Conservation (phyloP, 306 rosid genomes). For the Begonia fuchsioides region DNA sequence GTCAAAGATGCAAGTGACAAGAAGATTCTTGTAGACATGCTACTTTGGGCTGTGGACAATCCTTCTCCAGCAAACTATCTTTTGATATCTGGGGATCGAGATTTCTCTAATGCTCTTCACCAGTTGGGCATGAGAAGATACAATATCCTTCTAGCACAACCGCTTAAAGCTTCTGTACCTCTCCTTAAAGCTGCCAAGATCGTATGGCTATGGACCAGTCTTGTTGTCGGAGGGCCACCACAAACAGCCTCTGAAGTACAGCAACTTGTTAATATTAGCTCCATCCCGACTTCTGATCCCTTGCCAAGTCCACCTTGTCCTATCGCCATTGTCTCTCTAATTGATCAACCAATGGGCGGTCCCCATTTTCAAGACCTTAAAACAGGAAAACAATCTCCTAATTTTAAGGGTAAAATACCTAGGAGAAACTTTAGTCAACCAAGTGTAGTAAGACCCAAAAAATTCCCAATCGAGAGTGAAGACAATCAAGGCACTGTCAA, state of each 20-base stretch:
- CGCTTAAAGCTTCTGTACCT: conserved; percentile 40
- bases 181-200: conserved; percentile 66
- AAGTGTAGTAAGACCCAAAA: conserved; percentile 18
- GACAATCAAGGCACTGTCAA: conserved; percentile 27
- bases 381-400: conserved; percentile 33
- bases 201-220: conserved; percentile 80
- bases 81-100: conserved; percentile 72
- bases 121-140: conserved; percentile 74
- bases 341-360: too few relatives aligned
- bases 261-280: conserved; percentile 31
- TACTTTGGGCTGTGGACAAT: conserved; percentile 88
- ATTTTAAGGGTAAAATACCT: conserved; percentile 14
- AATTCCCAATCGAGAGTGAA: conserved; percentile 25
- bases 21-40: conserved; percentile 78
- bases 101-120: conserved; percentile 75
- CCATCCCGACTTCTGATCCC: conserved; percentile 17
- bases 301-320: conserved; percentile 21
- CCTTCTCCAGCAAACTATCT: conserved; percentile 84
- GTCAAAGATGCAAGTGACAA: conserved; percentile 71
- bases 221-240: conserved; percentile 59
- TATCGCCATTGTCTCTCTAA: conserved; percentile 1
- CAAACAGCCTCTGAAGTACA: conserved; percentile 31
- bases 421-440: conserved; percentile 32
- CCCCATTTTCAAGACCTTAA: conserved; percentile 14
- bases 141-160: conserved; percentile 78